A percentile compares a stretch with the other conserved stretches of the same genome.
These are phyloP conservation scores for Argentina anserina DNA, from an alignment of 306 rosid species.

Conservation along the genomic window DNA sequence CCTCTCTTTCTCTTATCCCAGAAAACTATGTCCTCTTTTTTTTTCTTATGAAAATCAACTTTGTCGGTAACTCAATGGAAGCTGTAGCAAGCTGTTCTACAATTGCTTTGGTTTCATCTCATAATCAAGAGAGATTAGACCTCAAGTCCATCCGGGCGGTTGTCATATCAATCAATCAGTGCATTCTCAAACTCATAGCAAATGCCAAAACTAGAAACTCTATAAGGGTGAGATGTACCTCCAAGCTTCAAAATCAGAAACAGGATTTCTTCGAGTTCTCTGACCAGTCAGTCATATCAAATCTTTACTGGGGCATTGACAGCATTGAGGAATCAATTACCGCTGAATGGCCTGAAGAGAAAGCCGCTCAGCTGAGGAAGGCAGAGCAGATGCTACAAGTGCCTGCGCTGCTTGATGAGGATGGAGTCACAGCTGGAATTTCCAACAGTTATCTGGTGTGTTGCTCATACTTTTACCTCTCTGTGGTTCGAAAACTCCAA, in stretches of 20 bases:
- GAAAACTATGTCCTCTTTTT: conserved; percentile 9
- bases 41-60: conserved; percentile 14
- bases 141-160: conserved; percentile 49
- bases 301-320: conserved; percentile 65
- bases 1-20: conserved; percentile 4
- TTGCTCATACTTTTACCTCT: conserved; percentile 70
- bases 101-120: conserved; percentile 24
- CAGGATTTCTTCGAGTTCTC: conserved; percentile 62
- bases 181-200: conserved; percentile 40
- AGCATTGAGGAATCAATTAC: conserved; percentile 56
- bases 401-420: conserved; percentile 70
- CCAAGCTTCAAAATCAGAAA: conserved; percentile 46
- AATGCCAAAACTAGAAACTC: conserved; percentile 41
- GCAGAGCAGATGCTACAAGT: conserved; percentile 84
- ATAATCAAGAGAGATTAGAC: conserved; percentile 41
- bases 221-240: conserved; percentile 44
- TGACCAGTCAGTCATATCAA: conserved; percentile 62
- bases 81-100: conserved; percentile 12
- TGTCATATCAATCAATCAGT: conserved; percentile 46
- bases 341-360: conserved; percentile 36
- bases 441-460: conserved; percentile 53
- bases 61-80: conserved; percentile 22
- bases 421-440: conserved; percentile 54
- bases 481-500: conserved; percentile 55
- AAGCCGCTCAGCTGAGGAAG: conserved; percentile 34